Evolutionary conservation across 176 grass and related monocot genomes (phyloP).

Genomic region (Eragrostis nindensis): DNA sequence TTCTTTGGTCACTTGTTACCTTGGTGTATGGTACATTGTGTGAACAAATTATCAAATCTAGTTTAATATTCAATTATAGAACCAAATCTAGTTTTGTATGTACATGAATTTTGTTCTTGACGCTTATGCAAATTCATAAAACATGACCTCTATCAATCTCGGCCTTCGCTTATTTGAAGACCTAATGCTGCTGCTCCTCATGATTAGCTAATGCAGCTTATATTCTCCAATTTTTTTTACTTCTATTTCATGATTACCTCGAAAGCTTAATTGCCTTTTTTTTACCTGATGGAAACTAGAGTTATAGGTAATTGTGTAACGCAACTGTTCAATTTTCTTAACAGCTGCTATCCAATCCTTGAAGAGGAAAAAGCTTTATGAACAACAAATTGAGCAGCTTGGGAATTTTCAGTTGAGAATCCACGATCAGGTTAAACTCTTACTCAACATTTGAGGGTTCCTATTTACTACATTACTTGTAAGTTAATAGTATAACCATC

Average conservation of each 20-base stretch:
- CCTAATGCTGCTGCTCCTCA: neutral
- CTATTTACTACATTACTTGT: neutral
- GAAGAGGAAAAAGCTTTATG: constrained; percentile 84
- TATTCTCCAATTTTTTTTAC: neutral
- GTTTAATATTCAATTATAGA: neutral
- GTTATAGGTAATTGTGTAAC: neutral
- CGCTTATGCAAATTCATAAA: neutral
- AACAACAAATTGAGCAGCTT: constrained; percentile 79
- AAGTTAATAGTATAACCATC: neutral
- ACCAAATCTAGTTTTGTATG: neutral
- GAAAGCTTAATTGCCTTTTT: neutral
- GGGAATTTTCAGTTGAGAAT: constrained; percentile 88
- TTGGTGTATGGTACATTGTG: neutral
- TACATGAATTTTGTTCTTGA: neutral
- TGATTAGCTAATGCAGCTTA: constrained; percentile 2
- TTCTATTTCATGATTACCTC: neutral
- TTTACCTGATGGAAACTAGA: neutral
- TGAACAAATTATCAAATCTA: constrained; percentile 23
- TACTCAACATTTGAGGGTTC: neutral
- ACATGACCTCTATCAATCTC: neutral
- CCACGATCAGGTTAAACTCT: constrained; percentile 71
- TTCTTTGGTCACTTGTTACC: neutral
- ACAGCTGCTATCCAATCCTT: constrained; percentile 75
- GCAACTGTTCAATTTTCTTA: neutral
- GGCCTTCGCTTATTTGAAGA: neutral